Base-by-base conservation (phyloP, 371 early-diverging fungal genomes). In the Sporodiniella umbellata region DNA sequence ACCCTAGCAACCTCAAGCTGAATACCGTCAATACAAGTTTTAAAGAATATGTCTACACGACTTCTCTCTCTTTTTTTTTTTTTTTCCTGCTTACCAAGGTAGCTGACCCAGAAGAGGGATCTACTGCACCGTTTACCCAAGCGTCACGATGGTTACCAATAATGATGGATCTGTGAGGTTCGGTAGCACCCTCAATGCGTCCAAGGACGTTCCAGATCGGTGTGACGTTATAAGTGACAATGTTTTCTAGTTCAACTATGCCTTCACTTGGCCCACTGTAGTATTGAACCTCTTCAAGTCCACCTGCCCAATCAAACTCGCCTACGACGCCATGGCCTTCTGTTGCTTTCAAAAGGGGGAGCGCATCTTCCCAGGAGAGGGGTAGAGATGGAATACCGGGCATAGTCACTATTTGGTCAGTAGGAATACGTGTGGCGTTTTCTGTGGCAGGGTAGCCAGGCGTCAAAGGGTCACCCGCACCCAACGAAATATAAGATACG, bases 91-190 rank as follows among this genome's bases (percentile, higher is more conserved):
- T 1, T 69, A 70, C 72, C 68, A 87, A 53, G 37, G 72, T 51
- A 1, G 87, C 76, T 33, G 83, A 78, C 4, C 87, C 87, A 6
- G 84, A 83, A 2, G 73, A 75, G 15, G 87, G 85, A 35, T 86
- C 87, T 10, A 80, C 78, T 42, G 87, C 87, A 25, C 87, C 87
- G n/a, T 72, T 75, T 0, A 82, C 79, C 88, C 88, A 87, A 7
- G 87, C 79, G 49, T 87, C 88, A 30, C 87, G 78, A 58, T 85
- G 87, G 57, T 81, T 84, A 31, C 87, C 77, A 57, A 63, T 25
- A 49, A 45, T 48, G 37, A 49, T 45, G 23, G 75, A 72, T 8
- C 71, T 66, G 31, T 84, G 79, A 2, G 84, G 75, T 31, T 85
- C 80, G 21, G 69, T 70, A 22, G 66, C 54, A n/a, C 88, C 88